phyloP scores from a whole-genome alignment of 805 yeast species.

The Cyberlindnera mrakii region DNA sequence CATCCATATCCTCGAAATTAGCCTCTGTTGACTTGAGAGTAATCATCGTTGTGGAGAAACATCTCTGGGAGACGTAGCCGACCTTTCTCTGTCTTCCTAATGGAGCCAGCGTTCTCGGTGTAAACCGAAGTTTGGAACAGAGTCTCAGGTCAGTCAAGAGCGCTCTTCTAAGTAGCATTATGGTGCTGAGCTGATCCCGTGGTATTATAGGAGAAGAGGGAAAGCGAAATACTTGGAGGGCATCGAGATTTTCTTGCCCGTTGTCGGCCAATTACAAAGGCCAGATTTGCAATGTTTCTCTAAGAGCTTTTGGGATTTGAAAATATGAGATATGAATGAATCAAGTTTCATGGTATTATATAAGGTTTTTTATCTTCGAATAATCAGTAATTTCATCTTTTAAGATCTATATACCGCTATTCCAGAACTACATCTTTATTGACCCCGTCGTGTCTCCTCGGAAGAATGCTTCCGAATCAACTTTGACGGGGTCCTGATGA shows the following conservation, averaged over 20 bases:
- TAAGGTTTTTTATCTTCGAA: too few relatives aligned
- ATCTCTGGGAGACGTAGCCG: background rate
- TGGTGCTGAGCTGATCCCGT: background rate
- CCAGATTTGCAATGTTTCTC: conserved; percentile 9
- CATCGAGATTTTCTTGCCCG: background rate
- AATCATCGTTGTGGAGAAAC: conserved; percentile 3
- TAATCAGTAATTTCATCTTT: too few relatives aligned
- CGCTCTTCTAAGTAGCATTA: conserved; percentile 1
- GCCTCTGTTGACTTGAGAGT: conserved; percentile 19
- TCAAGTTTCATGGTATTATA: too few relatives aligned
- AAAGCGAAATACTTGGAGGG: background rate
- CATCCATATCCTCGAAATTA: conserved; percentile 24
- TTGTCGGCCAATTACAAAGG: conserved; percentile 10
- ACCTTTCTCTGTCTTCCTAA: too few relatives aligned
- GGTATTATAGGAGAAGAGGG: background rate
- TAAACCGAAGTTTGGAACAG: background rate
- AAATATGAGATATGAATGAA: too few relatives aligned
- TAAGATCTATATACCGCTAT: too few relatives aligned
- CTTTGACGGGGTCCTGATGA: too few relatives aligned
- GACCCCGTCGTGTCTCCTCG: too few relatives aligned
- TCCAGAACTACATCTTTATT: too few relatives aligned
- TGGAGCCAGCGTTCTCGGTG: background rate
- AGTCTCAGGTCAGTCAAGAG: background rate
- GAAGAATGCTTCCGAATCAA: too few relatives aligned
- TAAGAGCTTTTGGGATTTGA: background rate